Conservation (phyloP, 768 basidiomycete species). For the Boletus insuetus region DNA sequence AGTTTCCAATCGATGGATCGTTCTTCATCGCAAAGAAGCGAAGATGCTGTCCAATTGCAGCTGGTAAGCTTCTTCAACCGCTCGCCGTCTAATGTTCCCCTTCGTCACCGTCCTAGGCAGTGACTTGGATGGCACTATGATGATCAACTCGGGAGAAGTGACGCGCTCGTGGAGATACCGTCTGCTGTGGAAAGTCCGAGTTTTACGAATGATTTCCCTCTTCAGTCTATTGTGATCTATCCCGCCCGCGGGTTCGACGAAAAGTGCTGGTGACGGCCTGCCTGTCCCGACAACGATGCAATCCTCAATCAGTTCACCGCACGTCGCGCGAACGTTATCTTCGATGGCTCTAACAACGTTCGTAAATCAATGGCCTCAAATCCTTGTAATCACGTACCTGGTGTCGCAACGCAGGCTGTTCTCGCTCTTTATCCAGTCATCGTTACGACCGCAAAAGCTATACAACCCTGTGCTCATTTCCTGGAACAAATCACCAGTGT, state of each 20-base stretch:
- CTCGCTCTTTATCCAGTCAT: conserved; percentile 86
- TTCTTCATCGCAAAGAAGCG: conserved; percentile 23
- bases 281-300: conserved; percentile 78
- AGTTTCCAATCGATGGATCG: neutral
- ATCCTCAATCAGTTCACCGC: conserved; percentile 53
- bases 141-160: conserved; percentile 57
- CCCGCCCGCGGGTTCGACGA: conserved; percentile 60
- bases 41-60: conserved; percentile 59
- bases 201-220: conserved; percentile 71
- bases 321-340: conserved; percentile 67
- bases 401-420: conserved; percentile 79
- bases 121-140: conserved; percentile 62
- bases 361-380: conserved; percentile 6
- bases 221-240: conserved; percentile 58
- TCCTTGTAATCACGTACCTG: conserved; percentile 38
- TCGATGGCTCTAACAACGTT: conserved; percentile 57
- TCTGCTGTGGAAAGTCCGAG: conserved; percentile 67
- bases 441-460: conserved; percentile 67
- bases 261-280: conserved; percentile 72
- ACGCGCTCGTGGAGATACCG: conserved; percentile 81
- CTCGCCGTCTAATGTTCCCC: conserved; percentile 76
- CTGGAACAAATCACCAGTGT: conserved; percentile 80
- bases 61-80: conserved; percentile 67
- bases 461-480: conserved; percentile 58
- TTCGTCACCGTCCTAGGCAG: conserved; percentile 79